These are phyloP conservation scores for Singerocomus inundabilis DNA, from an alignment of 1,284 basidiomycete genomes.

Conservation along the genomic window DNA sequence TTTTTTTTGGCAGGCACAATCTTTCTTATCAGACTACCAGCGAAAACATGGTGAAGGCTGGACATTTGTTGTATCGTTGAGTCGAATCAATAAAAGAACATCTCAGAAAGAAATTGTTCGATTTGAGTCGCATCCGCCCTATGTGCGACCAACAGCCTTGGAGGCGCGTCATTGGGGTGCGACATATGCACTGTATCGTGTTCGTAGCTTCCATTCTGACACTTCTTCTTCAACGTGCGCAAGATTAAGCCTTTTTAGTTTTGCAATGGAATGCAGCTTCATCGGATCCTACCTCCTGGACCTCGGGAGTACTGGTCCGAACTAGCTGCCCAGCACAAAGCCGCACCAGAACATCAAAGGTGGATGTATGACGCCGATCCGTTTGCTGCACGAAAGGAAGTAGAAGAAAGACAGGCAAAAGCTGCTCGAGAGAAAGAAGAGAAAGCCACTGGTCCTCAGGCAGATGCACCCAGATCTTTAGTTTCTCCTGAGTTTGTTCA, in stretches of 20 bases:
- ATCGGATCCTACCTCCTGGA: slow-evolving; percentile 75
- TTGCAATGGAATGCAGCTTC: slow-evolving; percentile 76
- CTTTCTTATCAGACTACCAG: slow-evolving; percentile 28
- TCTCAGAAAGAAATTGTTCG: slow-evolving; percentile 69
- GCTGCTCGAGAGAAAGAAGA: slow-evolving; percentile 45
- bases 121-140: slow-evolving; percentile 69
- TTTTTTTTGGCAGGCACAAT: not conserved
- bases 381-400: slow-evolving; percentile 70
- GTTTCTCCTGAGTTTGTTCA: slow-evolving; percentile 55
- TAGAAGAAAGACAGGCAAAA: slow-evolving; percentile 63
- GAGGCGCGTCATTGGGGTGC: slow-evolving; percentile 89
- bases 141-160: slow-evolving; percentile 57
- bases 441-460: slow-evolving; percentile 15
- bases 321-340: slow-evolving; percentile 69
- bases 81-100: slow-evolving; percentile 66
- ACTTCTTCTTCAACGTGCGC: not conserved
- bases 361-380: slow-evolving; percentile 91
- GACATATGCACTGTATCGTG: slow-evolving; percentile 83
- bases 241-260: slow-evolving; percentile 47
- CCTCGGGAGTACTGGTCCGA: slow-evolving; percentile 85
- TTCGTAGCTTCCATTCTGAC: slow-evolving; percentile 41
- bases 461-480: slow-evolving; percentile 4
- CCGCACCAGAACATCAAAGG: slow-evolving; percentile 63
- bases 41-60: slow-evolving; percentile 49
- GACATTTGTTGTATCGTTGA: slow-evolving; percentile 65